Evolutionary conservation across 1,139 yeast species (phyloP).

Genomic region (Lodderomyces margitis): DNA sequence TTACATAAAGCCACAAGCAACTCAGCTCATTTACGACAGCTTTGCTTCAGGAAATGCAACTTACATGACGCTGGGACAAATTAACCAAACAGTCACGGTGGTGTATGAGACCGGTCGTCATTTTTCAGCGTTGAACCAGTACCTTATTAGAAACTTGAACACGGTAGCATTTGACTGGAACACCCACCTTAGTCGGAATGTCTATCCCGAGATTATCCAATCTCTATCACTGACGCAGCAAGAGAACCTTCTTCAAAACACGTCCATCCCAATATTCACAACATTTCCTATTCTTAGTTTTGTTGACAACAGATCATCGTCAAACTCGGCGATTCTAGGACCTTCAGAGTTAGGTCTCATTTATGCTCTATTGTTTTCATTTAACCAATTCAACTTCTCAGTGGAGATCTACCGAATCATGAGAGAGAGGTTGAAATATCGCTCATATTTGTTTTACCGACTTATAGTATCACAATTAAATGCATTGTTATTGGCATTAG

Average conservation of each 20-base stretch:
- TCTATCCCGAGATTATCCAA: slow-evolving; percentile 23
- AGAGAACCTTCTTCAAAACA: slow-evolving; percentile 16
- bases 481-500: slow-evolving; percentile 51
- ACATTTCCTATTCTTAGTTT: slow-evolving; percentile 22
- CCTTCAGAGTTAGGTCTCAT: slow-evolving; percentile 36
- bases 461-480: slow-evolving; percentile 45
- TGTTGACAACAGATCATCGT: slow-evolving; percentile 23
- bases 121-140: slow-evolving; percentile 27
- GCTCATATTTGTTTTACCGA: slow-evolving; percentile 50
- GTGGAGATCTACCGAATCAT: slow-evolving; percentile 22
- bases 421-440: slow-evolving; percentile 34
- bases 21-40: slow-evolving; percentile 33
- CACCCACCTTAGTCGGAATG: slow-evolving; percentile 22
- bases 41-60: slow-evolving; percentile 24
- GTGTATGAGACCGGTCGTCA: slow-evolving; percentile 38
- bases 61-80: slow-evolving; percentile 15
- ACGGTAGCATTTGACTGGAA: slow-evolving; percentile 20
- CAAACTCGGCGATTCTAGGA: slow-evolving; percentile 25
- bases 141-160: slow-evolving; percentile 39
- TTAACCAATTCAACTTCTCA: slow-evolving; percentile 32
- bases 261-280: slow-evolving; percentile 20
- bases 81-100: slow-evolving; percentile 26
- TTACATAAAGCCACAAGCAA: slow-evolving; percentile 45
- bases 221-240: slow-evolving; percentile 15
- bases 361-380: slow-evolving; percentile 33